Conservation (phyloP, 1,284 basidiomycete genomes). For the Porphyrellus sp. region DNA sequence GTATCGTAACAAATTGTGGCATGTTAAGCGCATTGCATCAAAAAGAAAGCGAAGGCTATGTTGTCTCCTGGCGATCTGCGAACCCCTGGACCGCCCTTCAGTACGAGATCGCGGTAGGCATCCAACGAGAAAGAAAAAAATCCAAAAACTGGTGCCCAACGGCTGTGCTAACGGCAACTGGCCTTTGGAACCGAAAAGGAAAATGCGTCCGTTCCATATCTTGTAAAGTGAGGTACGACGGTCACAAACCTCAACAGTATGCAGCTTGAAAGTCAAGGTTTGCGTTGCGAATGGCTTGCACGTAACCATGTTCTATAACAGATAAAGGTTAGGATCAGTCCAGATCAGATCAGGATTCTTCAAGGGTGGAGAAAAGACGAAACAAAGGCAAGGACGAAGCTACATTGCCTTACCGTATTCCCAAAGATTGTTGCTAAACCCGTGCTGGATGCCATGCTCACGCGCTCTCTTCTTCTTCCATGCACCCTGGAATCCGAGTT, state of each 20-base stretch:
- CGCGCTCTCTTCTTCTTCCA: constrained; percentile 52
- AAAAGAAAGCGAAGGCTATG: not conserved
- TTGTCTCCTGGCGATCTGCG: not conserved
- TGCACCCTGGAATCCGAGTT: constrained; percentile 61
- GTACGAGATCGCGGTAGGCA: too few relatives aligned
- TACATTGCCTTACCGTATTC: constrained; percentile 50
- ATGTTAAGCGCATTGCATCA: too few relatives aligned
- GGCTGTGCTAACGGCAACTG: not conserved
- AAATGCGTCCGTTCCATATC: not conserved
- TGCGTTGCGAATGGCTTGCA: constrained; percentile 45
- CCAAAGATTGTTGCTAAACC: constrained; percentile 49
- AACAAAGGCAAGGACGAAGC: not conserved
- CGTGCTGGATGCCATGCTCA: constrained; percentile 44
- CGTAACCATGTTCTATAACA: constrained; percentile 48
- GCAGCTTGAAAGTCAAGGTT: constrained; percentile 32
- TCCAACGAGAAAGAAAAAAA: too few relatives aligned
- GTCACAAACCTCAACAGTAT: constrained; percentile 21
- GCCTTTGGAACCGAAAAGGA: not conserved
- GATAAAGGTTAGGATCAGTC: not conserved
- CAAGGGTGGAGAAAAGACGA: too few relatives aligned
- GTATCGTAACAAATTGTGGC: not conserved
- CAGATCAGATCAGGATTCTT: not conserved
- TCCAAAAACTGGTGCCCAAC: not conserved
- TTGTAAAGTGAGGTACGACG: not conserved
- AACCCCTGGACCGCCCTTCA: too few relatives aligned